Percentiles rank a stretch among this genome's conserved stretches.
Conservation (phyloP, 2,329 filamentous ascomycete genomes). For the Emergomyces africanus region DNA sequence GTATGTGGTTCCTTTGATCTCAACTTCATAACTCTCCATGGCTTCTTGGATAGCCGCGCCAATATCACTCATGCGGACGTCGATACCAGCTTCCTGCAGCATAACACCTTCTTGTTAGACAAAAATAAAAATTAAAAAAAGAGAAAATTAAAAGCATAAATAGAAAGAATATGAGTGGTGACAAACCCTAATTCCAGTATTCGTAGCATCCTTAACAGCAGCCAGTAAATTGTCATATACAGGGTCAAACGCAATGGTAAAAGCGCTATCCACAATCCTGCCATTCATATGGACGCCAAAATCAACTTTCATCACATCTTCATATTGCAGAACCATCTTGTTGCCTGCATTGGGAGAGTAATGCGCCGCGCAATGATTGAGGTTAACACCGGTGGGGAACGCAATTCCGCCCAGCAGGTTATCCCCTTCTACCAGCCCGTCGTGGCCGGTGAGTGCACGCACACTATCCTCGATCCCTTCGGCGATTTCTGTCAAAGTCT, state of each 20-base stretch:
- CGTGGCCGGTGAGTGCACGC: constrained; percentile 61
- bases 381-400: constrained; percentile 71
- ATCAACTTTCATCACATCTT: constrained; percentile 62
- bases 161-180: neutral
- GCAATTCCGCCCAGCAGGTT: constrained; percentile 69
- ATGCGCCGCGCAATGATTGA: constrained; percentile 78
- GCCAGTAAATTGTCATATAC: constrained; percentile 55
- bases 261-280: constrained; percentile 58
- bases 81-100: constrained; percentile 67
- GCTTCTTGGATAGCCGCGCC: constrained; percentile 74
- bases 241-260: constrained; percentile 55
- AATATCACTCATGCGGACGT: constrained; percentile 77
- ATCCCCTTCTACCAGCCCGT: constrained; percentile 65
- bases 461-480: constrained; percentile 80
- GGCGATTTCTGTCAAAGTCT: constrained; percentile 67
- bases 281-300: constrained; percentile 61
- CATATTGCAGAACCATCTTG: constrained; percentile 53
- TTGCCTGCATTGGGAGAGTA: constrained; percentile 81
- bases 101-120: neutral
- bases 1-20: constrained; percentile 64
- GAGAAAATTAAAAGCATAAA: neutral
- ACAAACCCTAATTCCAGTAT: constrained; percentile 56
- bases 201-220: constrained; percentile 56
- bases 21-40: constrained; percentile 88
- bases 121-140: neutral